Base-by-base conservation (phyloP, 768 basidiomycete species). In the Fibroporia radiculosa region DNA sequence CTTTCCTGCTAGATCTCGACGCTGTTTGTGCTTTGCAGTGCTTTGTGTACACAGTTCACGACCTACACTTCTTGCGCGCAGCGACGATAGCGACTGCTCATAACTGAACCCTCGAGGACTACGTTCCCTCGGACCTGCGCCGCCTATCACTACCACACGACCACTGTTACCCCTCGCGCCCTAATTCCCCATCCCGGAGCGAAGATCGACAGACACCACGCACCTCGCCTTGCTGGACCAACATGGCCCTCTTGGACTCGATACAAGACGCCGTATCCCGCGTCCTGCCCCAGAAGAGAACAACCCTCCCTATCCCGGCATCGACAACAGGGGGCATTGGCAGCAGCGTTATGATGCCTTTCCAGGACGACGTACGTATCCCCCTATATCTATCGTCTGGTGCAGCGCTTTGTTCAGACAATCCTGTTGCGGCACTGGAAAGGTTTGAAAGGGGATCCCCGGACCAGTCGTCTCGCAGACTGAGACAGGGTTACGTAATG, bases 301-400 rank as follows among this genome's bases (percentile, higher is more conserved):
- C 44, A 10, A 44, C 54, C 6, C 47, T 54, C 50, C 69, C 65
- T 2, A 44, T 62, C 29, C 62, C 74, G 35, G 60, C 60, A 24
- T 66, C 71, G 40, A 66, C 70, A 23, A 74, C 73, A 36, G 82
- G 84, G 4, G 81, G 79, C 19, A 65, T 58, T 26, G 76, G 74
- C 19, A 70, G 72, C 59, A 81, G 78, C 4, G 53, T 58, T 13
- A 74, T 77, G 61, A 74, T 76, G 11, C 71, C 70, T 32, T 76
- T 78, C 49, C 75, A 84, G 42, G 83, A 88, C 60, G 80, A 89
- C 62, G 86, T 88, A 63, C 73, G 84, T 71, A 5, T 45, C 23
- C 22, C 40, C 44, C 41, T 44, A 26, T 41, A 2, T 18, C 16
- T 34, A 38, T 35, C 32, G 13, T 40, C 44, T 44, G 40, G 27